Conservation (phyloP, 1,284 basidiomycete species). For the Ustilago hordei region DNA sequence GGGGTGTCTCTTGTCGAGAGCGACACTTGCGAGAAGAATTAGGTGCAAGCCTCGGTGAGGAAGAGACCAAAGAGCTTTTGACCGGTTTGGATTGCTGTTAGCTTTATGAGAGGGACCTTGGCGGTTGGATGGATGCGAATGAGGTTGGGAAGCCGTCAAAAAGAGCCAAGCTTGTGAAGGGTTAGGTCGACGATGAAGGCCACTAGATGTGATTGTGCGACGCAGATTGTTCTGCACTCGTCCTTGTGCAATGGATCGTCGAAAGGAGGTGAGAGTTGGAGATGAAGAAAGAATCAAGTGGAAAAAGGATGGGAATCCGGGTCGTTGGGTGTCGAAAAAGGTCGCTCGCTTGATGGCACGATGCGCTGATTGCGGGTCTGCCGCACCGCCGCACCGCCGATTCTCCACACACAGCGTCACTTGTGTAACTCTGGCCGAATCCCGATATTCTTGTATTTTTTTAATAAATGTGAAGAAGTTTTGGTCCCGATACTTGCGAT, state of each 20-base stretch:
- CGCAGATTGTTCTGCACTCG: background rate
- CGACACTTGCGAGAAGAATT: no score
- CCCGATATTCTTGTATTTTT: conserved; percentile 9
- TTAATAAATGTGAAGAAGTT: no score
- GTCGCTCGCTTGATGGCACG: background rate
- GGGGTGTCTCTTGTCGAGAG: background rate
- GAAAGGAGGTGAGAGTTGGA: background rate
- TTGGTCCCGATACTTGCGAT: no score
- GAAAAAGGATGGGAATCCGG: background rate
- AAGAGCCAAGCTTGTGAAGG: background rate
- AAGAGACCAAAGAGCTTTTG: no score
- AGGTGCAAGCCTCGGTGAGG: no score
- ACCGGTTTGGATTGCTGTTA: background rate
- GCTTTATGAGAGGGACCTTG: no score
- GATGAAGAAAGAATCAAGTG: background rate
- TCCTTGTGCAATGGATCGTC: background rate
- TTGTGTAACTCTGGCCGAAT: conserved; percentile 4
- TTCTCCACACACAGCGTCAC: conserved; percentile 14
- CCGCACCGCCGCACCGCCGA: conserved; percentile 2
- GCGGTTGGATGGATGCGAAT: background rate
- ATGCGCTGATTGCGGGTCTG: conserved; percentile 4
- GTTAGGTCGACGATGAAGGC: background rate
- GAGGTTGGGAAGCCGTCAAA: background rate
- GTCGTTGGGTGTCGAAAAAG: background rate
- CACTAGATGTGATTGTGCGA: background rate